These are phyloP conservation scores for Chlorella sorokiniana DNA, from an alignment of 139 green algal genomes.

Conservation along the genomic window DNA sequence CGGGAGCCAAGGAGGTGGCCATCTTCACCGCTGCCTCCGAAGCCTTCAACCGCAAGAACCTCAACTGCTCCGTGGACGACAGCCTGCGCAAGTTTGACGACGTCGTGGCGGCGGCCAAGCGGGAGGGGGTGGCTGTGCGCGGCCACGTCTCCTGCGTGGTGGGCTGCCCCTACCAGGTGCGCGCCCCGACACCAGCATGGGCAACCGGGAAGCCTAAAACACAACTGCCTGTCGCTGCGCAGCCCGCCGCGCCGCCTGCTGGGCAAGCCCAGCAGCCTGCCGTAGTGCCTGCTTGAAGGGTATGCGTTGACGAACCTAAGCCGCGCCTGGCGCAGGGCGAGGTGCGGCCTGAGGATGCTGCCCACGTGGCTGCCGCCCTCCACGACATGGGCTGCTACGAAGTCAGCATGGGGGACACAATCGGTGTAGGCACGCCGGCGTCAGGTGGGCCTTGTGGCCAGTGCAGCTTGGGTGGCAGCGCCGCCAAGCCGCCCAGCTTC, in stretches of 20 bases:
- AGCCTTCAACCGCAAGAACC: slow-evolving; percentile 86
- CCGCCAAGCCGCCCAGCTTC: too few species aligned
- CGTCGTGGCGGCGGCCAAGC: slow-evolving; percentile 60
- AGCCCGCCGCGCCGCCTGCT: too few species aligned
- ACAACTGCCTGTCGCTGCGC: neutral
- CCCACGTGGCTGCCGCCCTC: slow-evolving; percentile 70
- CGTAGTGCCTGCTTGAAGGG: neutral
- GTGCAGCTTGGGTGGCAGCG: neutral
- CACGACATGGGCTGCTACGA: slow-evolving; percentile 94
- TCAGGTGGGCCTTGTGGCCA: neutral
- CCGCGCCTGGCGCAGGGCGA: slow-evolving; percentile 56
- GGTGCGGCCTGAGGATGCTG: slow-evolving; percentile 60
- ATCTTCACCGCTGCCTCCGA: slow-evolving; percentile 87
- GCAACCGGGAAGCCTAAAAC: too few species aligned
- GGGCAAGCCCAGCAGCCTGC: too few species aligned
- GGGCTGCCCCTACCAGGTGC: slow-evolving; percentile 82
- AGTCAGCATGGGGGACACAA: slow-evolving; percentile 92
- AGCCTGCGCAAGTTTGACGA: slow-evolving; percentile 66
- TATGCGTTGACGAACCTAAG: too few species aligned
- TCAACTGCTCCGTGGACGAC: slow-evolving; percentile 84
- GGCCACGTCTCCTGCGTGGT: slow-evolving; percentile 85
- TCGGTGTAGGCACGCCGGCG: slow-evolving; percentile 83
- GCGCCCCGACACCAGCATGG: too few species aligned
- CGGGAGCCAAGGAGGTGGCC: slow-evolving; percentile 85
- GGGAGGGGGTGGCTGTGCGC: slow-evolving; percentile 63